These are phyloP conservation scores for Hyaloscypha hepaticicola DNA, from an alignment of 495 filamentous ascomycete species.

Conservation along the genomic window DNA sequence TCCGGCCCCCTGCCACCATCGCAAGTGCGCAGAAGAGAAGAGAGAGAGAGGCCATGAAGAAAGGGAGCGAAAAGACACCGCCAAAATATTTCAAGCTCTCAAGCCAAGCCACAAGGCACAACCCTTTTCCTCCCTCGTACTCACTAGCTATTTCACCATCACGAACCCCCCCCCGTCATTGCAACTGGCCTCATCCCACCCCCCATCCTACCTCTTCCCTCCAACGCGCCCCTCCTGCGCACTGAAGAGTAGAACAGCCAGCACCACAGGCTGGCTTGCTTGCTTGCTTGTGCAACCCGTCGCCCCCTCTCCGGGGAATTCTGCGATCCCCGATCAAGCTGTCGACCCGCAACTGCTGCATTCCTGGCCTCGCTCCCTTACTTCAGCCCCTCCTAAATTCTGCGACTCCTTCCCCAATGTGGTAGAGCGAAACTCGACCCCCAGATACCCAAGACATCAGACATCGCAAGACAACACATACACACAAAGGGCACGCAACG, in stretches of 20 bases:
- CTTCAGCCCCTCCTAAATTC: conserved; percentile 6
- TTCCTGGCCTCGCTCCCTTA: conserved; percentile 22
- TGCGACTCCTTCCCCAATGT: conserved; percentile 10
- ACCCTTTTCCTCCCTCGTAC: background rate
- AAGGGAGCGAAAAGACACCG: background rate
- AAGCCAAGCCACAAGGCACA: background rate
- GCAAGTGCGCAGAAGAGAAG: background rate
- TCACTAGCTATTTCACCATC: background rate
- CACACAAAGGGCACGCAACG: conserved; percentile 18
- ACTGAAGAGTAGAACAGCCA: background rate
- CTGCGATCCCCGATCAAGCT: conserved; percentile 12
- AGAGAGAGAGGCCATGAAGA: background rate
- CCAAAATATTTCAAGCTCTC: background rate
- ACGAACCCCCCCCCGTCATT: background rate
- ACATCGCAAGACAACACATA: conserved; percentile 14
- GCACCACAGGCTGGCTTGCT: background rate
- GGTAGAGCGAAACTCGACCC: conserved; percentile 18
- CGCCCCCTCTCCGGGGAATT: conserved; percentile 12
- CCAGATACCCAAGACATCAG: background rate
- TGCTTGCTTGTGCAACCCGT: background rate
- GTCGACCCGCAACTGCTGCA: conserved; percentile 12
- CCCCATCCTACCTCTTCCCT: background rate
- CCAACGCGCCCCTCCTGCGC: background rate
- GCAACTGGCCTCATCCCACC: background rate
- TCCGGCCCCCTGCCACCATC: too few species aligned